phyloP scores from a whole-genome alignment of 805 yeast species.

The Scheffersomyces ergatensis region DNA sequence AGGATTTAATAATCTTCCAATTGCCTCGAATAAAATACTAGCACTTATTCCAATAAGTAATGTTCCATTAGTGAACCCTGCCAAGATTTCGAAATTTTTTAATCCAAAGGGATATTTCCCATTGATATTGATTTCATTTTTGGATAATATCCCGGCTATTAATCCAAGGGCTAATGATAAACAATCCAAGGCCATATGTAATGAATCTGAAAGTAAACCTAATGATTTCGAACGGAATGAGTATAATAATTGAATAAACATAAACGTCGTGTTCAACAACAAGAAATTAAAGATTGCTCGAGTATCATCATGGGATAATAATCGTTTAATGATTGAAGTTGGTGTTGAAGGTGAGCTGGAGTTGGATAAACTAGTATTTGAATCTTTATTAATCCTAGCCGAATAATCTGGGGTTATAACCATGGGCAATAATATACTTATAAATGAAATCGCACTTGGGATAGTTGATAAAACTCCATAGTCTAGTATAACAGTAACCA shows the following conservation, averaged over 20 bases:
- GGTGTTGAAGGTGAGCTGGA: neutral
- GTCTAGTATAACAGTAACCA: slow-evolving; percentile 16
- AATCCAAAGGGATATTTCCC: slow-evolving; percentile 85
- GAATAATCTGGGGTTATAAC: slow-evolving; percentile 18
- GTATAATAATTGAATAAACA: slow-evolving; percentile 90
- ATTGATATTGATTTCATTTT: slow-evolving; percentile 44
- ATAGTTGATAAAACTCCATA: slow-evolving; percentile 13
- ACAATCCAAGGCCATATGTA: slow-evolving; percentile 97
- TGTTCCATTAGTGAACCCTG: slow-evolving; percentile 95
- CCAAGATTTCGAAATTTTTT: slow-evolving; percentile 80
- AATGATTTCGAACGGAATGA: slow-evolving; percentile 90
- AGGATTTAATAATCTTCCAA: slow-evolving; percentile 78
- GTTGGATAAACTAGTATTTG: neutral
- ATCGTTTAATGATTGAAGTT: slow-evolving; percentile 24
- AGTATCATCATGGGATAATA: slow-evolving; percentile 56
- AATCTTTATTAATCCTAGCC: neutral
- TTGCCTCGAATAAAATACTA: slow-evolving; percentile 83
- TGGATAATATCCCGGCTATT: slow-evolving; percentile 66
- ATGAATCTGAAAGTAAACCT: slow-evolving; percentile 87
- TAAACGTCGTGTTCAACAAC: slow-evolving; percentile 81
- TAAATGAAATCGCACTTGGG: slow-evolving; percentile 3
- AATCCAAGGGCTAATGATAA: slow-evolving; percentile 85
- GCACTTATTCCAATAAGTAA: slow-evolving; percentile 83
- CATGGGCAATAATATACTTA: slow-evolving; percentile 16
- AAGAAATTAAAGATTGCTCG: slow-evolving; percentile 86